These are phyloP conservation scores for Crotalaria pallida DNA, from an alignment of 306 rosid genomes.

Conservation along the genomic window DNA sequence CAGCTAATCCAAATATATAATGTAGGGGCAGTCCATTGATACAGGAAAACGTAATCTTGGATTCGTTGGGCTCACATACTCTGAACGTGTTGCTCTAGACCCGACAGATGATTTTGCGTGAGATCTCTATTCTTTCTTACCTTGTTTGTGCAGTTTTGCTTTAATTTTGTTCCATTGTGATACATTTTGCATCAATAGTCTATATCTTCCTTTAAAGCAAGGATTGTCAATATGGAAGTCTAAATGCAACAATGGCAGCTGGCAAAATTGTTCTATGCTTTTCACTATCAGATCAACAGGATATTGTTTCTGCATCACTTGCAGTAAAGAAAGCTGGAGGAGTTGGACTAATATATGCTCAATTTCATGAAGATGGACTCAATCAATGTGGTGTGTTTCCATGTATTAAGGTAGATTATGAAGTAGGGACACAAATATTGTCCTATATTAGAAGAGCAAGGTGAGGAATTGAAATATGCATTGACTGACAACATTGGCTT, in stretches of 20 bases:
- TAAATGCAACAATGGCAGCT: constrained; percentile 55
- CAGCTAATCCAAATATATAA: neutral
- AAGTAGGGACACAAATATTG: constrained; percentile 58
- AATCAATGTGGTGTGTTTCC: constrained; percentile 41
- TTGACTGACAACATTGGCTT: constrained; percentile 2
- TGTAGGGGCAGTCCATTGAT: constrained; percentile 63
- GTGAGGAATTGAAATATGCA: constrained; percentile 28
- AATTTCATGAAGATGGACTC: constrained; percentile 48
- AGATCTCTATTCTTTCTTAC: constrained; percentile 27
- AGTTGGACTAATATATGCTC: constrained; percentile 58
- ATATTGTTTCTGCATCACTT: constrained; percentile 49
- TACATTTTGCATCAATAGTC: constrained; percentile 7
- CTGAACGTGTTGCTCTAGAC: constrained; percentile 59
- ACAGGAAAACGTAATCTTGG: constrained; percentile 33
- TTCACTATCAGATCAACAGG: constrained; percentile 42
- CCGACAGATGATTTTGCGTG: constrained; percentile 50
- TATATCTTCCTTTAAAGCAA: constrained; percentile 38
- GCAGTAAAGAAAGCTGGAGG: constrained; percentile 62
- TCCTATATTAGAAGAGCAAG: constrained; percentile 68
- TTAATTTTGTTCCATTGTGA: neutral
- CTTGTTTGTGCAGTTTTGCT: neutral
- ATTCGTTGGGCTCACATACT: constrained; percentile 49
- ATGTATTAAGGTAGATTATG: constrained; percentile 61
- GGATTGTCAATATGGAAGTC: constrained; percentile 64
- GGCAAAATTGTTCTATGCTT: constrained; percentile 68